These are phyloP conservation scores for Pseudisothecium myosuroides DNA, from an alignment of 225 moss, liverwort and hornwort species.

Conservation along the genomic window DNA sequence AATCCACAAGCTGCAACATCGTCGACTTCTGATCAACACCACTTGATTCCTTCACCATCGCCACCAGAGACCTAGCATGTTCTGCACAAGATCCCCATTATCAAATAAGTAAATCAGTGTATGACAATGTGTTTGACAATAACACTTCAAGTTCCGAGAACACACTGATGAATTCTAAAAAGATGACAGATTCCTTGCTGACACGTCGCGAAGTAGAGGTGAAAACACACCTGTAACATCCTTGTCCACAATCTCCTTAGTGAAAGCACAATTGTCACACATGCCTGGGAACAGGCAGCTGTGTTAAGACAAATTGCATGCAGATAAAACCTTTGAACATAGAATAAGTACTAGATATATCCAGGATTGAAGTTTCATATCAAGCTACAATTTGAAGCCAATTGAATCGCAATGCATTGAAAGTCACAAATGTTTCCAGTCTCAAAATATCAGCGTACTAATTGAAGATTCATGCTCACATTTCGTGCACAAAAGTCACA, in stretches of 20 bases:
- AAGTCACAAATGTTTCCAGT: not conserved
- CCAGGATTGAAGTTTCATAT: not conserved
- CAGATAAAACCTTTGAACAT: not conserved
- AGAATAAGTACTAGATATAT: not conserved
- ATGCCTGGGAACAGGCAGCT: constrained; percentile 40
- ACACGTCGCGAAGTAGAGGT: not conserved
- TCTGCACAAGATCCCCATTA: constrained; percentile 29
- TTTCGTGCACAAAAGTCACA: not conserved
- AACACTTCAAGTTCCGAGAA: not conserved
- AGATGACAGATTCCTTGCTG: not conserved
- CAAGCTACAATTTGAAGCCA: not conserved
- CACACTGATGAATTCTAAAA: not conserved
- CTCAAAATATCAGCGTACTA: not conserved
- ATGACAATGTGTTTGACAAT: not conserved
- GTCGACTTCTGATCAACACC: constrained; percentile 62
- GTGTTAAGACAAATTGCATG: not conserved
- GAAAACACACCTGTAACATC: constrained; percentile 74
- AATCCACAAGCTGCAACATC: constrained; percentile 90
- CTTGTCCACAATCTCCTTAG: constrained; percentile 59
- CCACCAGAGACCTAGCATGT: constrained; percentile 70
- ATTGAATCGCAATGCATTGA: not conserved
- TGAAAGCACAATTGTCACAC: constrained; percentile 93
- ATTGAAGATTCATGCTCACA: not conserved
- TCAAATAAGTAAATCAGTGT: not conserved
- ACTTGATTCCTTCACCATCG: constrained; percentile 57